Base-by-base conservation (phyloP, 1,284 basidiomycete species). In the Apiotrichum brassicae region DNA sequence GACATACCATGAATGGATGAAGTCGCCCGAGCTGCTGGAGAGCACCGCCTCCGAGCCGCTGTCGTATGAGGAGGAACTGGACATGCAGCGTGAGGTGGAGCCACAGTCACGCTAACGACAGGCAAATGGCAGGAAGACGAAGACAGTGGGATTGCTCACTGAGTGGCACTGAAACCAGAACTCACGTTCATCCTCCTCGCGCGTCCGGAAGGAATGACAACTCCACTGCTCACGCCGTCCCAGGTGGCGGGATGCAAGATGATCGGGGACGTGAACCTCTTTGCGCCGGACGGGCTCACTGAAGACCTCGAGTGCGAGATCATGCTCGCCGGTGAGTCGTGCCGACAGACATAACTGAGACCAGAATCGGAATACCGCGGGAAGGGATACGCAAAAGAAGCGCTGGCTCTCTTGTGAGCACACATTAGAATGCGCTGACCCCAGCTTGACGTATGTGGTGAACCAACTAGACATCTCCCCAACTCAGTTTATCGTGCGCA, bases 1-100 rank as follows among this genome's bases (percentile, higher is more conserved):
- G 87, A 85, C 74, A 63, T 97, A 97, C 63, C 84, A 95, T 67
- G 78, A 80, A 61, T 97, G 93, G 93, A 95, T 97, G 93, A 76
- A 80, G 41, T 80, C 82, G 66, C 79, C 81, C 14, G 81, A 82
- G 56, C 75, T 97, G 43, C 80, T 84, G 43, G 79, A 82, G 55
- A 76, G 85, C 28, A 97, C 91, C 0, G 91, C 92, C 1, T 91
- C 87, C 48, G 91, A 95, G 63, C 83, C 84, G 6, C 77, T 97
- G 33, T 81, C 79, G 0, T 74, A 92, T 11, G 83, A 87, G 46
- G 82, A 94, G 65, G 94, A 97, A 65, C 85, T 85, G 57, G 85
- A 85, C 19, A 97, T 97, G 92, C 92, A 97, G 70, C 76, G 89
- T 90, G 63, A 49, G 82, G 75, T 11, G 18, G 3, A 20, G 8